These are phyloP conservation scores for Calonectria hawksworthii DNA, from an alignment of 2,329 filamentous ascomycete genomes.

Conservation along the genomic window DNA sequence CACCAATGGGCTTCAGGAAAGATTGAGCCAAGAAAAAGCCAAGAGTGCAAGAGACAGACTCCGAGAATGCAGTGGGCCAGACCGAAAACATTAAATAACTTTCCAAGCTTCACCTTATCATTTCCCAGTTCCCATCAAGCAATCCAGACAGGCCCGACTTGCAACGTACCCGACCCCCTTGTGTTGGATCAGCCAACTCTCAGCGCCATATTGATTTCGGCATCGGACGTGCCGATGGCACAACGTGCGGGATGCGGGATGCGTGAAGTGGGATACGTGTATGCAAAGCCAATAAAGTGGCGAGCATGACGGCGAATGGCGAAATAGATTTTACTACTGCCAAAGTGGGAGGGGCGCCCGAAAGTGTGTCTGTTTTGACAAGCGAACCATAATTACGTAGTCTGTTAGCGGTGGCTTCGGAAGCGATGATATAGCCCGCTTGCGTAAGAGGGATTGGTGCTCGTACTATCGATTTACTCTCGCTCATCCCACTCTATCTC, in stretches of 20 bases:
- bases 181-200: neutral
- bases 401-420: neutral
- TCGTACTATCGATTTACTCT: neutral
- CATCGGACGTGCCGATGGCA: constrained; percentile 13
- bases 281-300: neutral
- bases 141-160: neutral
- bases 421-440: neutral
- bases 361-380: neutral
- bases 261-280: neutral
- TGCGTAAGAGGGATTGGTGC: too few species aligned
- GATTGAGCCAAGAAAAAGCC: neutral
- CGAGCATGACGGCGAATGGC: neutral
- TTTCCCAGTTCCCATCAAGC: too few species aligned
- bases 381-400: neutral
- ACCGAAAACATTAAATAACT: constrained; percentile 1
- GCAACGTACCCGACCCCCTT: neutral
- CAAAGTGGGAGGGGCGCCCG: neutral
- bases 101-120: neutral
- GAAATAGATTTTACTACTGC: neutral
- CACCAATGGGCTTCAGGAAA: neutral
- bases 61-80: neutral
- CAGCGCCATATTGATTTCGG: constrained; percentile 7
- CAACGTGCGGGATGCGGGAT: constrained; percentile 16
- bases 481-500: neutral
- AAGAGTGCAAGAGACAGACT: neutral